These are phyloP conservation scores for Hippophae rhamnoides DNA, from an alignment of 306 rosid species.

Conservation along the genomic window DNA sequence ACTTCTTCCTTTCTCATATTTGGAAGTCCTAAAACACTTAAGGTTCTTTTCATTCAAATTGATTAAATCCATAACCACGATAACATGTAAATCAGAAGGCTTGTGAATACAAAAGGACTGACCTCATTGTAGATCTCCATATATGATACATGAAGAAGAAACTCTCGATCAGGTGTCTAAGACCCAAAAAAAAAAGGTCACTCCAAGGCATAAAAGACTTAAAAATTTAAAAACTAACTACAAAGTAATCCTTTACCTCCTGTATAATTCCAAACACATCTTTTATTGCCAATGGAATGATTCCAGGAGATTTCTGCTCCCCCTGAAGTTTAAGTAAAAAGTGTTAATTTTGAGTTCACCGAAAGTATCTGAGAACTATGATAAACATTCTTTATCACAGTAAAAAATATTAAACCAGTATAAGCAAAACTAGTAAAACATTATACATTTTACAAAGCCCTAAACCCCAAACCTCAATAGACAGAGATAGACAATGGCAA, in stretches of 20 bases:
- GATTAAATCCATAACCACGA: neutral
- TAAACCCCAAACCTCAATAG: no score
- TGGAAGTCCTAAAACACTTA: neutral
- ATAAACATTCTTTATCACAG: neutral
- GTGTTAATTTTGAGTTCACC: constrained; percentile 2
- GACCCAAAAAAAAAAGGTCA: constrained; percentile 11
- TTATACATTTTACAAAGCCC: neutral
- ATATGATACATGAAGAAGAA: constrained; percentile 80
- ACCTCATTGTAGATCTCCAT: constrained; percentile 92
- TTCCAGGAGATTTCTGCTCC: constrained; percentile 90
- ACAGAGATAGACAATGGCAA: no score
- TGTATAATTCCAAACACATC: constrained; percentile 84
- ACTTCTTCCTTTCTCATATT: no score
- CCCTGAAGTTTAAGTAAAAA: constrained; percentile 41
- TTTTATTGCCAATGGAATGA: constrained; percentile 79
- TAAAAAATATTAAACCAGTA: neutral
- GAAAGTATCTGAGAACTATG: constrained; percentile 4
- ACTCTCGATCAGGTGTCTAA: constrained; percentile 76
- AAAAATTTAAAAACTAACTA: constrained; percentile 1
- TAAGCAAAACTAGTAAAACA: neutral
- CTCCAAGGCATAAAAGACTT: constrained; percentile 6
- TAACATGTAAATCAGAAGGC: constrained; percentile 1
- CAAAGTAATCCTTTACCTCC: constrained; percentile 41
- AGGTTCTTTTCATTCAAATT: neutral
- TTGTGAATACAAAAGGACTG: constrained; percentile 19